Percentiles rank a stretch among this genome's conserved stretches.
Conservation (phyloP, 2,329 filamentous ascomycete genomes). For the Paecilomyces sp. region DNA sequence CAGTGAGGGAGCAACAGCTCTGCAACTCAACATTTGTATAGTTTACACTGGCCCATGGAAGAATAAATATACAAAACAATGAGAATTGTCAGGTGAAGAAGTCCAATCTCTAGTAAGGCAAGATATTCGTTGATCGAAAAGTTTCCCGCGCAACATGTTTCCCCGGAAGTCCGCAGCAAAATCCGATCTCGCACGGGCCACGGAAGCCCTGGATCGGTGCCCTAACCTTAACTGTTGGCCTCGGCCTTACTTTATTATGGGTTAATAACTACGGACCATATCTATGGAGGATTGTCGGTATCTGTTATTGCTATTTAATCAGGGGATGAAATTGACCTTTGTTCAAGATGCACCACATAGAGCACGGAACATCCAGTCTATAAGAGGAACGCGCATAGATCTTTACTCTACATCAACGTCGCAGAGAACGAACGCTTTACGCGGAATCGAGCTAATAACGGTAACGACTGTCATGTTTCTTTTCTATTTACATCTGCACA, state of each 20-base stretch:
- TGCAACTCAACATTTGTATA: conserved; percentile 18
- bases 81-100: background rate
- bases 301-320: background rate
- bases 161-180: conserved; percentile 5
- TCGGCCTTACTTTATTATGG: background rate
- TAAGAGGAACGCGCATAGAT: too few species aligned
- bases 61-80: background rate
- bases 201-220: conserved; percentile 16
- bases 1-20: conserved; percentile 9
- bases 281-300: background rate
- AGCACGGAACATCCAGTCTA: too few species aligned
- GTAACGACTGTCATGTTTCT: background rate
- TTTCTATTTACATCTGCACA: background rate
- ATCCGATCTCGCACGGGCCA: conserved; percentile 24
- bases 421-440: too few species aligned
- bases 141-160: background rate
- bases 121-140: background rate
- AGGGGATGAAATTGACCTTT: too few species aligned
- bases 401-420: too few species aligned
- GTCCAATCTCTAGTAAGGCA: background rate
- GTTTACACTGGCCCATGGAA: background rate
- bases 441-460: background rate
- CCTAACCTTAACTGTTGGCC: conserved; percentile 9
- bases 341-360: too few species aligned
- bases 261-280: too few species aligned